phyloP scores from a whole-genome alignment of 2,329 filamentous ascomycete genomes.

The Colletotrichum lentis region DNA sequence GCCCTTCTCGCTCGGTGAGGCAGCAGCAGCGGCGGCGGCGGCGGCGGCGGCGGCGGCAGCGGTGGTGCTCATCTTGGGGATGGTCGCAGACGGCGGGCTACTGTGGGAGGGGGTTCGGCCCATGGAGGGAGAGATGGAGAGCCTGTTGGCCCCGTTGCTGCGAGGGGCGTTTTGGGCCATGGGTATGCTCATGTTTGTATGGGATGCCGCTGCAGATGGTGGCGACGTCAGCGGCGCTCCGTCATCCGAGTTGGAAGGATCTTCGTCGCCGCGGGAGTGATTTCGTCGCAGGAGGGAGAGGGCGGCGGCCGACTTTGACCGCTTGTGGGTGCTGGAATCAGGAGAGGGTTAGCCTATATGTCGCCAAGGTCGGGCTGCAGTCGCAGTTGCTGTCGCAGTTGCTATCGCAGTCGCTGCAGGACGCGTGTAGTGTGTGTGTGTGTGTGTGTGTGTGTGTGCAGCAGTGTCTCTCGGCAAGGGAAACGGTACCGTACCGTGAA shows the following conservation, averaged over 20 bases:
- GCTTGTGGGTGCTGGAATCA: constrained; percentile 55
- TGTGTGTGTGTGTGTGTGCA: background rate
- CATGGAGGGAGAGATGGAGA: constrained; percentile 55
- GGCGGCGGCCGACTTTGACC: constrained; percentile 62
- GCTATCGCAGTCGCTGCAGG: constrained; percentile 13
- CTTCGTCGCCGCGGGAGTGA: constrained; percentile 61
- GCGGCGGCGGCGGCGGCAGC: background rate
- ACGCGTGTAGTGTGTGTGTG: constrained; percentile 3
- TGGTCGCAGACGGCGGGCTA: constrained; percentile 34
- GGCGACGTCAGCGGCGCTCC: constrained; percentile 50
- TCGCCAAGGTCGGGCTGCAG: constrained; percentile 19
- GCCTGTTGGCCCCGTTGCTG: constrained; percentile 55
- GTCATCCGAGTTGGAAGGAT: constrained; percentile 59
- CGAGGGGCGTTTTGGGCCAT: constrained; percentile 50
- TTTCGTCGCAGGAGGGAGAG: constrained; percentile 64
- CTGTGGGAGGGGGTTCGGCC: constrained; percentile 53
- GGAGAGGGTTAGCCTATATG: constrained; percentile 29
- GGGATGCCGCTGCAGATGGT: constrained; percentile 46
- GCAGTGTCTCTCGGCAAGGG: constrained; percentile 30
- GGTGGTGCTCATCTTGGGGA: constrained; percentile 34
- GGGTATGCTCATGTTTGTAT: constrained; percentile 47
- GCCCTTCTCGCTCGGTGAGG: constrained; percentile 51
- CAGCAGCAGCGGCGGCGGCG: no score
- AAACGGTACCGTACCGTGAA: constrained; percentile 10
- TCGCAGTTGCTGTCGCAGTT: constrained; percentile 6